Conservation (phyloP, 139 green algal genomes). For the Chara braunii region DNA sequence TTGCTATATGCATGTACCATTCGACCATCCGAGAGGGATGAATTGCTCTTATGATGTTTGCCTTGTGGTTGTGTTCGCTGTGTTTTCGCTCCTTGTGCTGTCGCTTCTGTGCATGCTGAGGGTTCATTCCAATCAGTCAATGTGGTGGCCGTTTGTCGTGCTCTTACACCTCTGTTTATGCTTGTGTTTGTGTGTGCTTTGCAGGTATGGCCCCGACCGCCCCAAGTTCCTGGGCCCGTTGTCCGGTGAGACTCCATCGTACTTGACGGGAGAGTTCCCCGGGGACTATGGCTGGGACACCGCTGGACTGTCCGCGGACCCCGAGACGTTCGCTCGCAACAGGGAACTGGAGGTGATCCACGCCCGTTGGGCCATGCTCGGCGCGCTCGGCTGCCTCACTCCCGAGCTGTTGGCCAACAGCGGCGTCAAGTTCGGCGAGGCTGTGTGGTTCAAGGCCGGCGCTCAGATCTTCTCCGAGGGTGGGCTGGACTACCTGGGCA, state of each 20-base stretch:
- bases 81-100: no score
- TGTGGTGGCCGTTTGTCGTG: no score
- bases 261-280: conserved; percentile 62
- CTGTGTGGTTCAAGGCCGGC: conserved; percentile 56
- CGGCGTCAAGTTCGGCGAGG: not conserved
- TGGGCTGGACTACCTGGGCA: conserved; percentile 75
- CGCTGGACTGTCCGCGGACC: conserved; percentile 86
- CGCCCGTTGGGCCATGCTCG: conserved; percentile 93
- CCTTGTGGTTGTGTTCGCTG: no score
- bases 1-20: no score
- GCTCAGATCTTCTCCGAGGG: conserved; percentile 47
- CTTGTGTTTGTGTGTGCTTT: no score
- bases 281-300: conserved; percentile 96
- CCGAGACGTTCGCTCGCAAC: conserved; percentile 56
- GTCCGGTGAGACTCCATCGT: conserved; percentile 22
- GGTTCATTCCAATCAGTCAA: no score
- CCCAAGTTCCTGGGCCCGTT: conserved; percentile 43
- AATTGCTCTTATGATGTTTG: no score
- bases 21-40: no score
- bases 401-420: conserved; percentile 34
- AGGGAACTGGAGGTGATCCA: conserved; percentile 94
- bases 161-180: no score
- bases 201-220: conserved; percentile 64
- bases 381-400: conserved; percentile 34
- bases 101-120: no score